phyloP scores from a whole-genome alignment of 345 rosid species.

The Rubroshorea leprosula region DNA sequence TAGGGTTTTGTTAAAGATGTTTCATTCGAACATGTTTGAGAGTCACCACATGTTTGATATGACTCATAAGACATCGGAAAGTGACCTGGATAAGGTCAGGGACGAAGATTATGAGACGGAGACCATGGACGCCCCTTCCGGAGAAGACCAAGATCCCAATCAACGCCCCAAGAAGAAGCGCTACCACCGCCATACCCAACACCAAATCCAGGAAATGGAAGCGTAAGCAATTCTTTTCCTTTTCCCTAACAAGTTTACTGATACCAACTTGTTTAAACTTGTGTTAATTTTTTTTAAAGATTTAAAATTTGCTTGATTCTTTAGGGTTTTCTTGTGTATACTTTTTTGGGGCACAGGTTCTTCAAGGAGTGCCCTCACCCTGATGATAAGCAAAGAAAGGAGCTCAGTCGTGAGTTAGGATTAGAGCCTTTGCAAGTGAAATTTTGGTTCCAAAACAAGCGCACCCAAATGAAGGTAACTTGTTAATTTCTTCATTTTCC shows the following conservation, averaged over 20 bases:
- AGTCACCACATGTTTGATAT: slow-evolving; percentile 63
- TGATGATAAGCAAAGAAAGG: slow-evolving; percentile 92
- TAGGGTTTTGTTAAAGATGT: slow-evolving; percentile 34
- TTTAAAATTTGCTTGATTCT: too few species aligned
- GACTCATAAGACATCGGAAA: slow-evolving; percentile 47
- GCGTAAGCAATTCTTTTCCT: slow-evolving; percentile 39
- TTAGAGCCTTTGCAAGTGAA: slow-evolving; percentile 86
- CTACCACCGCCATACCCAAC: slow-evolving; percentile 92
- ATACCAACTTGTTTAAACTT: not conserved
- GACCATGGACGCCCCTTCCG: slow-evolving; percentile 50
- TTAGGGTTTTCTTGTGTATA: slow-evolving; percentile 1
- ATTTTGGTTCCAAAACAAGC: slow-evolving; percentile 99
- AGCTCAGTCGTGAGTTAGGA: slow-evolving; percentile 66
- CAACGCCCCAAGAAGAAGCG: slow-evolving; percentile 76
- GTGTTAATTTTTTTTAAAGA: not conserved
- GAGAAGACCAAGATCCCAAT: slow-evolving; percentile 70
- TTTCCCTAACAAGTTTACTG: too few species aligned
- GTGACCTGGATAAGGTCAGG: slow-evolving; percentile 35
- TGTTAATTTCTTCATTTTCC: not conserved
- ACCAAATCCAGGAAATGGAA: slow-evolving; percentile 93
- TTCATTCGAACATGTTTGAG: slow-evolving; percentile 70
- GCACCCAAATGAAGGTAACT: slow-evolving; percentile 90
- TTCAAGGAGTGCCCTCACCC: slow-evolving; percentile 96
- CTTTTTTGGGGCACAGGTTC: slow-evolving; percentile 34
- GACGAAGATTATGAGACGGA: slow-evolving; percentile 85